These are phyloP conservation scores for Comarum palustre DNA, from an alignment of 306 rosid species.

Conservation along the genomic window DNA sequence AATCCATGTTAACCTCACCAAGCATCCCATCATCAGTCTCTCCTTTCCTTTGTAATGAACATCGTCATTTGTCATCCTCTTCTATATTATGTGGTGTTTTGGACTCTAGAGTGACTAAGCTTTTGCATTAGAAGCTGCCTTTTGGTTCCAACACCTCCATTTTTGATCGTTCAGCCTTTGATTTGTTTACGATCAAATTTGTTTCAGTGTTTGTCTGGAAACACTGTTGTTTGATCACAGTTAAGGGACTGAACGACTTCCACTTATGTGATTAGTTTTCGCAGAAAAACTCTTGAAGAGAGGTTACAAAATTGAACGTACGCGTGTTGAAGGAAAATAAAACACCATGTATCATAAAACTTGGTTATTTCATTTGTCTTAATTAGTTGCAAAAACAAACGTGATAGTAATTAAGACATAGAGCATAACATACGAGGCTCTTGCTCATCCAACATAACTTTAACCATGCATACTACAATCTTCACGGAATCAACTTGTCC, in stretches of 20 bases:
- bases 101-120: too few species aligned
- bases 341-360: neutral
- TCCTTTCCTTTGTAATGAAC: too few species aligned
- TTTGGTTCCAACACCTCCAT: neutral
- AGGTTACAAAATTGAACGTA: neutral
- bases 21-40: too few species aligned
- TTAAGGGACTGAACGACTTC: neutral
- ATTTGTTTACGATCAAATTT: neutral
- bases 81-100: too few species aligned
- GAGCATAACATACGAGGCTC: neutral
- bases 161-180: neutral
- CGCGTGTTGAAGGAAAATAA: neutral
- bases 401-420: neutral
- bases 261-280: neutral
- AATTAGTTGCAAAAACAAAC: neutral
- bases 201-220: neutral
- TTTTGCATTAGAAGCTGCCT: too few species aligned
- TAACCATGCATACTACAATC: neutral
- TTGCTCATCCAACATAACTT: neutral
- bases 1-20: too few species aligned
- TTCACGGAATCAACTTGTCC: slow-evolving; percentile 9
- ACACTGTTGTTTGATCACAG: neutral
- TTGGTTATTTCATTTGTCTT: neutral
- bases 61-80: too few species aligned
- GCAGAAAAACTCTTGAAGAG: neutral